A percentile compares a stretch with the other conserved stretches of the same genome.
Evolutionary conservation across 2,329 filamentous ascomycete species (phyloP).

Genomic region (Colletotrichum brevisporum): DNA sequence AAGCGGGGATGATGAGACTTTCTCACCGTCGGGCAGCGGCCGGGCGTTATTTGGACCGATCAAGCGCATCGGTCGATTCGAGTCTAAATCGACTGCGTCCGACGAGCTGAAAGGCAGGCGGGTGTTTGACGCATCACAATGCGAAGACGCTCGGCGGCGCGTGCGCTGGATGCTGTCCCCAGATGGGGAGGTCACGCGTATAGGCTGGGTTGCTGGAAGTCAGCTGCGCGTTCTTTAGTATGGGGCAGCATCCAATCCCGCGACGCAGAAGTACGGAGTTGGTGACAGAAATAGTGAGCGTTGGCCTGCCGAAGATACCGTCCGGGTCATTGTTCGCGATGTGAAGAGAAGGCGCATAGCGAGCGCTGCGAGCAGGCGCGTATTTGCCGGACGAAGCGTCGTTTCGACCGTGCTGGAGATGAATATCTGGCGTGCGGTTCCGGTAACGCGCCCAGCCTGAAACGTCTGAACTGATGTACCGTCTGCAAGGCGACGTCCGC

Average conservation of each 20-base stretch:
- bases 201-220: neutral
- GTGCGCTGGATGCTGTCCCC: neutral
- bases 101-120: slow-evolving; percentile 15
- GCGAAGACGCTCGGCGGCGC: neutral
- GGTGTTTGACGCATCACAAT: neutral
- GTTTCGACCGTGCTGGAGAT: no score
- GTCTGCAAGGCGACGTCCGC: no score
- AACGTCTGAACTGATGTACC: no score
- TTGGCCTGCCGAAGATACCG: no score
- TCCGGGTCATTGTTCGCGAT: no score
- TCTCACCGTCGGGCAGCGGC: neutral
- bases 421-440: no score
- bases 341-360: no score
- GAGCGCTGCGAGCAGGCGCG: no score
- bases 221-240: neutral
- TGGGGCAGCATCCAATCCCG: neutral
- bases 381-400: no score
- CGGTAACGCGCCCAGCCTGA: no score
- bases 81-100: neutral
- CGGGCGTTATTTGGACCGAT: neutral
- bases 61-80: neutral
- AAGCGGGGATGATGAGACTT: neutral
- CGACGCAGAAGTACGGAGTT: neutral
- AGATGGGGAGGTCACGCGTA: slow-evolving; percentile 7
- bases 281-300: neutral